These are phyloP conservation scores for Rubia yunnanensis DNA, from an alignment of 257 asterid genomes.

Conservation along the genomic window DNA sequence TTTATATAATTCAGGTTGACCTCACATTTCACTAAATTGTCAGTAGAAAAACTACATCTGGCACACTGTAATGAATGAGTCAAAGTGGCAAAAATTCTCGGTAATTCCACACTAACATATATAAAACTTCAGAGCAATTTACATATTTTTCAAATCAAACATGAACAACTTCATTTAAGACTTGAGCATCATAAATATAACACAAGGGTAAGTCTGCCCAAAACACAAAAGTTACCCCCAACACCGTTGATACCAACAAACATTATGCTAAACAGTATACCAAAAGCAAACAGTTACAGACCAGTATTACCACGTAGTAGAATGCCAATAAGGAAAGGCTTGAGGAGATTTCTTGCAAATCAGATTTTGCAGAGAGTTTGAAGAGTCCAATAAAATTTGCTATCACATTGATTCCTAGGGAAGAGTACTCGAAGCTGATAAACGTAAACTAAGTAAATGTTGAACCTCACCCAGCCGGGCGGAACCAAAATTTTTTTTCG, in stretches of 20 bases:
- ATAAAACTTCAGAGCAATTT: neutral
- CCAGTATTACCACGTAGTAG: slow-evolving; percentile 73
- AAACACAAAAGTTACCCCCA: neutral
- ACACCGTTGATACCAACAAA: slow-evolving; percentile 4
- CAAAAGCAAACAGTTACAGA: slow-evolving; percentile 17
- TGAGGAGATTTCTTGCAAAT: slow-evolving; percentile 73
- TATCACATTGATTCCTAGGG: slow-evolving; percentile 36
- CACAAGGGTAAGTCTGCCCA: neutral
- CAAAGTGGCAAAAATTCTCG: neutral
- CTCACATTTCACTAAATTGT: neutral
- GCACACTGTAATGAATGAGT: neutral
- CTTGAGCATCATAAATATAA: no score
- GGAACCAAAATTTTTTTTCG: no score
- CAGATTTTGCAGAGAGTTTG: slow-evolving; percentile 51
- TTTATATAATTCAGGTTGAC: neutral
- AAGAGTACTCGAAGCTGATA: slow-evolving; percentile 80
- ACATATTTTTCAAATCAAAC: no score
- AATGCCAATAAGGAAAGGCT: slow-evolving; percentile 68
- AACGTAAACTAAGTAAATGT: slow-evolving; percentile 61
- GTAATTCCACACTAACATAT: neutral
- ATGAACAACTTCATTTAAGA: no score
- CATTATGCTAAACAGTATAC: slow-evolving; percentile 11
- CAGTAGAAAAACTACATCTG: no score
- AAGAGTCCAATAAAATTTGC: slow-evolving; percentile 63
- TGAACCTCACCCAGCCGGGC: no score